Percentiles rank a stretch among this genome's conserved stretches.
Conservation (phyloP, 2,329 filamentous ascomycete species). For the Diplodia mutila region DNA sequence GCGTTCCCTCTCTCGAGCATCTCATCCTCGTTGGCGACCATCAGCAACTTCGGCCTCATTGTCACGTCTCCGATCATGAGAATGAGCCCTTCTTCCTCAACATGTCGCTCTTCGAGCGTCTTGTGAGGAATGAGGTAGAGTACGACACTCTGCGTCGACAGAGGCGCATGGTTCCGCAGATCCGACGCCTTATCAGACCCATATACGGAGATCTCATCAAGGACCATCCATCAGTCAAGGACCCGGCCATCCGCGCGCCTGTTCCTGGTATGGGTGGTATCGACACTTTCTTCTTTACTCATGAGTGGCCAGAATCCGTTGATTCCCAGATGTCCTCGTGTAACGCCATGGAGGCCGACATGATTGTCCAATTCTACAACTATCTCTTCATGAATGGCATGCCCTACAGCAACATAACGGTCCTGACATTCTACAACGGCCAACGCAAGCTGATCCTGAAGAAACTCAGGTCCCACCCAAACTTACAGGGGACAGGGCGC, state of each 20-base stretch:
- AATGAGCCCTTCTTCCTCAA: constrained; percentile 67
- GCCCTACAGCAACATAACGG: constrained; percentile 65
- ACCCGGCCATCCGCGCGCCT: constrained; percentile 49
- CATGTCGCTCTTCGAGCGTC: constrained; percentile 77
- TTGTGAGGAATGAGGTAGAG: constrained; percentile 68
- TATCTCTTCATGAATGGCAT: constrained; percentile 74
- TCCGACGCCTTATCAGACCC: constrained; percentile 62
- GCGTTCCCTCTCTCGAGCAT: constrained; percentile 65
- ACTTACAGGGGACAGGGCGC: constrained; percentile 43
- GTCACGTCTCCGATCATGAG: constrained; percentile 63
- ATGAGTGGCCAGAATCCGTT: constrained; percentile 66
- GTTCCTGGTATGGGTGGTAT: constrained; percentile 66
- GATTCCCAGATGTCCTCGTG: constrained; percentile 68
- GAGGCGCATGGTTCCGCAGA: constrained; percentile 72
- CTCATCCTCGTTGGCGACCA: constrained; percentile 78
- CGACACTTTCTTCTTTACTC: constrained; percentile 66
- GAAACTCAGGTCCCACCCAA: constrained; percentile 48
- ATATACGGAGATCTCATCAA: constrained; percentile 63
- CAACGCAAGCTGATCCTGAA: constrained; percentile 70
- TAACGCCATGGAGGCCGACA: constrained; percentile 73
- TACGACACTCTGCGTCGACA: constrained; percentile 70
- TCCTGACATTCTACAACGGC: constrained; percentile 87
- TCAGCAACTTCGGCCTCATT: constrained; percentile 74
- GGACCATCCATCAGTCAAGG: constrained; percentile 62
- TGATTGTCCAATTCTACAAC: constrained; percentile 72